phyloP scores from a whole-genome alignment of 352 stramenopile species.

The Phytophthora gonapodyides region DNA sequence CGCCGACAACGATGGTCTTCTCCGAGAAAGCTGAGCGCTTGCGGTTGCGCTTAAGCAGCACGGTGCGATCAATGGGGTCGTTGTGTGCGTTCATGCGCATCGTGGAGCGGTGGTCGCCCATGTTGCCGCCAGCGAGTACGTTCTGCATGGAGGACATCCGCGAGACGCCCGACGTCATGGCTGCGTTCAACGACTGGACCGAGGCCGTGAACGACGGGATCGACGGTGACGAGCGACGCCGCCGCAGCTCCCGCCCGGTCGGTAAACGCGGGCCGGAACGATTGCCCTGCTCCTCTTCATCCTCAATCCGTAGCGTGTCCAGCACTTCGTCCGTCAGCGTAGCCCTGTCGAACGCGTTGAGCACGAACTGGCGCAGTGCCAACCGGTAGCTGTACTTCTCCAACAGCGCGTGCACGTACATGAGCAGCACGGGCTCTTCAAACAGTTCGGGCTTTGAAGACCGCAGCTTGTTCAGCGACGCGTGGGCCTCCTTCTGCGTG shows the following conservation, averaged over 20 bases:
- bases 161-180: constrained; percentile 63
- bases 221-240: constrained; percentile 82
- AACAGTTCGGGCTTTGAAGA: constrained; percentile 74
- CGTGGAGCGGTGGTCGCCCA: constrained; percentile 50
- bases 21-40: constrained; percentile 75
- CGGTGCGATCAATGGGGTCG: constrained; percentile 71
- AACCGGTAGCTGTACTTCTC: constrained; percentile 88
- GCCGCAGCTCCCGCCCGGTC: constrained; percentile 52
- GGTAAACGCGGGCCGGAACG: constrained; percentile 50
- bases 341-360: constrained; percentile 84
- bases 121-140: constrained; percentile 31
- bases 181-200: constrained; percentile 79
- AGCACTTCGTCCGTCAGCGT: constrained; percentile 78
- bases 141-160: constrained; percentile 59
- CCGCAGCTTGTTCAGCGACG: constrained; percentile 83
- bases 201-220: constrained; percentile 88
- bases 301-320: constrained; percentile 57
- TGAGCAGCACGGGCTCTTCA: constrained; percentile 79
- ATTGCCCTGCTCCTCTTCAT: constrained; percentile 51
- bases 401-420: constrained; percentile 83
- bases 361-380: constrained; percentile 84
- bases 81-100: constrained; percentile 63
- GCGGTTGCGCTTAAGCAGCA: constrained; percentile 79
- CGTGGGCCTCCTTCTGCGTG: constrained; percentile 88
- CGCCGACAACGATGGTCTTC: constrained; percentile 89